Percentiles rank a stretch among this genome's conserved stretches.
phyloP scores from a whole-genome alignment of 1,284 basidiomycete species.

The Pyrrhoderma lamaoense region DNA sequence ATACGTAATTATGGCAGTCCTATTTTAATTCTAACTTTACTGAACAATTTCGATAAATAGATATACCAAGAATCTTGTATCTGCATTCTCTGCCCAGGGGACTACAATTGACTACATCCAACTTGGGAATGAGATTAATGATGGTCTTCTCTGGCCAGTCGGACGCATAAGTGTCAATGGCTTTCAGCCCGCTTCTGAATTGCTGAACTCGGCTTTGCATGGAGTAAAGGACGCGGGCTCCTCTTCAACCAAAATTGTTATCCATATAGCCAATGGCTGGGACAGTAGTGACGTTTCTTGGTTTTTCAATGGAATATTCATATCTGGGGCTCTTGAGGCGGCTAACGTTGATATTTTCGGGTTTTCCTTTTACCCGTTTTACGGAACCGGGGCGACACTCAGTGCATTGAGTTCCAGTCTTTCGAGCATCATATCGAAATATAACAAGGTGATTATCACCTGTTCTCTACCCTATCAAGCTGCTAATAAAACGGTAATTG shows the following conservation, averaged over 20 bases:
- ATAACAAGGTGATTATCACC: slow-evolving; percentile 36
- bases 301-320: slow-evolving; percentile 48
- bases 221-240: slow-evolving; percentile 36
- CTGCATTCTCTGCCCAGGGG: slow-evolving; percentile 44
- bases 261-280: slow-evolving; percentile 64
- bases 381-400: slow-evolving; percentile 49
- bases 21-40: neutral
- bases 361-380: slow-evolving; percentile 62
- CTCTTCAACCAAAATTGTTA: slow-evolving; percentile 42
- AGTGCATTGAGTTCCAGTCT: slow-evolving; percentile 43
- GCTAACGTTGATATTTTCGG: slow-evolving; percentile 52
- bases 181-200: slow-evolving; percentile 47
- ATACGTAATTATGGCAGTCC: slow-evolving; percentile 31
- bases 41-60: slow-evolving; percentile 25
- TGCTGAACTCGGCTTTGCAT: slow-evolving; percentile 50
- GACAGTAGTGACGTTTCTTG: slow-evolving; percentile 37
- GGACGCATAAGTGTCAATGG: slow-evolving; percentile 49
- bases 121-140: slow-evolving; percentile 24
- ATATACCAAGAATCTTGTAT: slow-evolving; percentile 46
- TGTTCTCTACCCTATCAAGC: too few species aligned
- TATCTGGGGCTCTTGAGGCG: slow-evolving; percentile 41
- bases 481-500: neutral
- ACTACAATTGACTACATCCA: slow-evolving; percentile 48
- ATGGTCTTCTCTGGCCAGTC: slow-evolving; percentile 53
- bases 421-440: slow-evolving; percentile 40